Evolutionary conservation across 75 land plant species (phyloP), one percentile per base, ranked within the genome.

Genomic region (Ceratopteris richardii): DNA sequence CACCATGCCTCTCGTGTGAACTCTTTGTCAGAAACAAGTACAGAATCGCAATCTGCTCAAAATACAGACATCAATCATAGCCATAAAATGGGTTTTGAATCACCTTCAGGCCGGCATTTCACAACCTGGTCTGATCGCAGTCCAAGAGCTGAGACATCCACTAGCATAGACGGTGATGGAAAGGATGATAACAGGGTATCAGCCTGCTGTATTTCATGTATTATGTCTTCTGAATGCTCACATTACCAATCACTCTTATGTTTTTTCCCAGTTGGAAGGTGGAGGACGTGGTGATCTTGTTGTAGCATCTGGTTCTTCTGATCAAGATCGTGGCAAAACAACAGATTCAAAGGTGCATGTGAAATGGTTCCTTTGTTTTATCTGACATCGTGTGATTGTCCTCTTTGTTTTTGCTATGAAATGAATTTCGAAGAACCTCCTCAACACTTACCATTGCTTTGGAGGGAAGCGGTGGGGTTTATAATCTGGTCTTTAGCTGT

Each of bases 61-160:
- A 17, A 46, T 46, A 46, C 48, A 46, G 4, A 5, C 3, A 17
- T 17, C 21, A 46, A 20, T 20, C n/a, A 46, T 20, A 46, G 21
- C 14, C 5, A 17, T 17, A 5, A 20, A 1, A 52, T 52, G 29
- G 29, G 54, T 3, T 52, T 52, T 60, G 62, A 44, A 44, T 44
- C 62, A 24, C 62, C 62, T 44, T 12, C 62, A 29, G 27, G 50
- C 20, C 1, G 28, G 24, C 62, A 60, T 18, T 62, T 62, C 28
- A 27, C 47, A 28, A n/a, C 46, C 22, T 48, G 53, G 64, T 51
- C 61, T 30, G 68, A 66, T 44, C 37, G 43, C 29, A 66, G 68
- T 41, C 62, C 68, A 30, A 42, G 68, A 31, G 47, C 68, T 13
- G 68, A 66, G 48, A 66, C 68, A 11, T 66, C 68, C 26, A 58